Conservation (phyloP, 495 filamentous ascomycete genomes). For the Halenospora varia region DNA sequence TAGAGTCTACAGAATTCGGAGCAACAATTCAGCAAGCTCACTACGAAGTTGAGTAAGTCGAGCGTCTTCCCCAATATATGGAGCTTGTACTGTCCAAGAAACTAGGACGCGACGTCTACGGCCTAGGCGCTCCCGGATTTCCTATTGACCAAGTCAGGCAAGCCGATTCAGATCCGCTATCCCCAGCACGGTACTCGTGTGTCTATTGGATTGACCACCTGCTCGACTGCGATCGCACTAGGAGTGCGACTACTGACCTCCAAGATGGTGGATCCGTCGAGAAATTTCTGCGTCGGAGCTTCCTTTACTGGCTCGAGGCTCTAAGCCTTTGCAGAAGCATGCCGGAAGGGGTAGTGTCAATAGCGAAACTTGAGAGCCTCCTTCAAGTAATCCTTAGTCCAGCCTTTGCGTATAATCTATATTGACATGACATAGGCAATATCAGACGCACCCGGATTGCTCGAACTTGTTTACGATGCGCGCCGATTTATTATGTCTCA, state of each 20-base stretch:
- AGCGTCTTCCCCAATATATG: too few species aligned
- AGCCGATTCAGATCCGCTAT: conserved; percentile 7
- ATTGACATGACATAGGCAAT: conserved; percentile 6
- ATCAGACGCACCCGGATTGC: background rate
- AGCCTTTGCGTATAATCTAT: background rate
- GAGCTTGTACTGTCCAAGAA: conserved; percentile 8
- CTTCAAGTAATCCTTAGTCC: conserved; percentile 3
- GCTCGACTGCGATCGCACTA: background rate
- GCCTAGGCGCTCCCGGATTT: background rate
- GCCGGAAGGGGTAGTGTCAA: conserved; percentile 4
- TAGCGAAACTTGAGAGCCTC: conserved; percentile 8
- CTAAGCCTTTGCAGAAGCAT: conserved; percentile 4
- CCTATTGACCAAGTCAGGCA: conserved; percentile 8
- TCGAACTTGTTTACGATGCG: conserved; percentile 11
- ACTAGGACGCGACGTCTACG: conserved; percentile 9
- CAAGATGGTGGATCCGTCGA: background rate
- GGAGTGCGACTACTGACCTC: background rate
- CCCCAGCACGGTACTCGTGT: conserved; percentile 1
- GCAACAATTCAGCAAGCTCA: too few species aligned
- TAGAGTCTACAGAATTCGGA: too few species aligned
- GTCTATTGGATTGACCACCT: conserved; percentile 12
- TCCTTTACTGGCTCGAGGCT: conserved; percentile 14
- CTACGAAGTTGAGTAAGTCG: too few species aligned
- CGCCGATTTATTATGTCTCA: conserved; percentile 9
- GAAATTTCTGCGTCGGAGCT: background rate